Base-by-base conservation (phyloP, 2,329 filamentous ascomycete genomes). In the Penicillium sp. region DNA sequence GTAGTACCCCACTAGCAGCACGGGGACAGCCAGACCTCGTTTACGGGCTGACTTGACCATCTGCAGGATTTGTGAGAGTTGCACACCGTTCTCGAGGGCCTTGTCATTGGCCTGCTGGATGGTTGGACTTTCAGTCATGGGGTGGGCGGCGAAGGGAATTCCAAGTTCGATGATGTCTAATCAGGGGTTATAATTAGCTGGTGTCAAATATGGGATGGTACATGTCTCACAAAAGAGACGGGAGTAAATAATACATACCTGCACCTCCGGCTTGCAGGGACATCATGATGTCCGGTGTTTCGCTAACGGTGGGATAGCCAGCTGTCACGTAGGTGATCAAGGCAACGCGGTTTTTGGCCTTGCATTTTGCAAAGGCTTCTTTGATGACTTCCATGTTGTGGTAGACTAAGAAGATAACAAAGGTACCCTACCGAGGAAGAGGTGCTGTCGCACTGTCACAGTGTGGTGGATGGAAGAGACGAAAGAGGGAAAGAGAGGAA, bases 1-100 rank as follows among this genome's bases (percentile, higher is more conserved):
- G 79, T 96, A 97, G 83, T 97, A 97, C 68, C 93, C 93, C 93
- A 97, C 97, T 62, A 97, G 84, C 70, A 97, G 77, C 27, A 97
- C 87, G 0, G 93, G 94, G 0, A 88, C 86, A 65, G 82, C 87
- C 42, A 97, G 81, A 27, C 93, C 93, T 60, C 81, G 83, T 61
- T 82, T 81, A 67, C 93, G 84, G 25, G 93, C 90, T 61, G 89
- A 84, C 63, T 87, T 86, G 60, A 97, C 88, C 83, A 96, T 94
- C 67, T 89, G 82, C 45, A 97, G 82, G 29, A 90, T 89, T 56
- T 84, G 85, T 62, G 84, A 79, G 60, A 95, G 89, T 12, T 87
- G 94, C 62, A 97, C 90, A 54, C 91, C 91, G 80, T 97, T 93
- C 68, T 87, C 77, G 29, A 97, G 85, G 29, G 93, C 91, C 77